A percentile compares a stretch with the other conserved stretches of the same genome.
These are phyloP conservation scores for Yamadazyma epiphylla DNA, from an alignment of 1,139 yeast species.

Conservation along the genomic window DNA sequence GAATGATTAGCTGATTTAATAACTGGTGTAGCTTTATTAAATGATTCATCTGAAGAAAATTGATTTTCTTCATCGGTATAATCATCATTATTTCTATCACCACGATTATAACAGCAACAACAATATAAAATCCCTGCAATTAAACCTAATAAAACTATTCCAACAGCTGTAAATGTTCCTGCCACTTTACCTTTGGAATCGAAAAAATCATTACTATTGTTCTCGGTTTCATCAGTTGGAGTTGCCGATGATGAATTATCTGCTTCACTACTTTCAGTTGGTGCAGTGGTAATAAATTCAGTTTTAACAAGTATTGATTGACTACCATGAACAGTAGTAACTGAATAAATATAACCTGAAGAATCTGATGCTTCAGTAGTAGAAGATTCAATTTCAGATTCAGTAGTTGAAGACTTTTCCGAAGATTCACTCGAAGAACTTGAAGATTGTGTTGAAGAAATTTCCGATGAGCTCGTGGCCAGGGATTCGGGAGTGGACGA, in stretches of 20 bases:
- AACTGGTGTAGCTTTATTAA: conserved; percentile 10
- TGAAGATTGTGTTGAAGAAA: background rate
- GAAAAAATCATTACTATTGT: conserved; percentile 35
- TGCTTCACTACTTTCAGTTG: conserved; percentile 5
- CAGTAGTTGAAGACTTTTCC: conserved; percentile 2
- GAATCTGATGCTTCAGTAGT: conserved; percentile 4
- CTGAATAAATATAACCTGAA: conserved; percentile 15
- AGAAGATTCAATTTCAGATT: background rate
- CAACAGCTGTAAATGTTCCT: conserved; percentile 70
- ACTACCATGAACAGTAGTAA: conserved; percentile 24
- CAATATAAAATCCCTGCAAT: conserved; percentile 31
- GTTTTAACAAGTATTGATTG: conserved; percentile 20
- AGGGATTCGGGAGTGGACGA: conserved; percentile 6
- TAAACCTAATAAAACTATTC: conserved; percentile 46
- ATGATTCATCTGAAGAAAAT: conserved; percentile 14
- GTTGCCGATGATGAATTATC: conserved; percentile 9
- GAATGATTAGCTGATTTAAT: conserved; percentile 13
- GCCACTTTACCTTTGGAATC: conserved; percentile 64
- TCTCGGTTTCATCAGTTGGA: conserved; percentile 3
- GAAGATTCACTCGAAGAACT: background rate
- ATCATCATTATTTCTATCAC: conserved; percentile 21
- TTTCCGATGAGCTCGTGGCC: conserved; percentile 9
- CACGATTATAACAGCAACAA: conserved; percentile 26
- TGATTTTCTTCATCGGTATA: conserved; percentile 40
- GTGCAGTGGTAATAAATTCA: conserved; percentile 15